Evolutionary conservation across 306 rosid genomes (phyloP).

Genomic region (Abrus precatorius): DNA sequence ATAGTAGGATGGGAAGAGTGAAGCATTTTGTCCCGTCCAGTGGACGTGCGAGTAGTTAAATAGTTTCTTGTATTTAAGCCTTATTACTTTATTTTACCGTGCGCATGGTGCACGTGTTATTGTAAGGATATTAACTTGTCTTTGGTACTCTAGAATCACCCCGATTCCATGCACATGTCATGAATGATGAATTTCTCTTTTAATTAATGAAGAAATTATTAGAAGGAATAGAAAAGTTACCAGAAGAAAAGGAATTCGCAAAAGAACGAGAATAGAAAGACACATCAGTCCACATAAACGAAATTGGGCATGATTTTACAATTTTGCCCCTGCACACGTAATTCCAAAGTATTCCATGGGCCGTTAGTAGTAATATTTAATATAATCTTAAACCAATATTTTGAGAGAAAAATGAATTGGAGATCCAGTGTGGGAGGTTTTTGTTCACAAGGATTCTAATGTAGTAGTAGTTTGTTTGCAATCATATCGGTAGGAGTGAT

Average conservation of each 20-base stretch:
- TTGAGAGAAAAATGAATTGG: too few species aligned
- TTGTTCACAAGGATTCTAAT: too few species aligned
- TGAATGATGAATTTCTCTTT: not conserved
- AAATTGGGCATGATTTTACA: too few species aligned
- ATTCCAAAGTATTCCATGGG: too few species aligned
- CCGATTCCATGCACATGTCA: not conserved
- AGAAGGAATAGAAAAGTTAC: not conserved
- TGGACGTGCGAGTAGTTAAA: constrained; percentile 8
- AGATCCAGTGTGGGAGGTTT: too few species aligned
- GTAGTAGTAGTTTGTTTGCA: too few species aligned
- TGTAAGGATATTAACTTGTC: constrained; percentile 9
- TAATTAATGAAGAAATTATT: not conserved
- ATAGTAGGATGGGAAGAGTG: constrained; percentile 30
- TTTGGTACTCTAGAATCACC: constrained; percentile 1
- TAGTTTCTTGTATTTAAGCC: constrained; percentile 36
- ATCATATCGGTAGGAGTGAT: too few species aligned
- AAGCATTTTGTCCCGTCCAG: constrained; percentile 21
- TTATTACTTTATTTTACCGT: constrained; percentile 4
- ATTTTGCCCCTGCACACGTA: too few species aligned
- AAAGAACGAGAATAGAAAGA: too few species aligned
- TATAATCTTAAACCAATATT: too few species aligned
- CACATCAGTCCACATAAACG: too few species aligned
- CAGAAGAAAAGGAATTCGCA: not conserved
- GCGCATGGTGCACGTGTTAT: constrained; percentile 40
- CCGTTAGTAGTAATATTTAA: too few species aligned